Conservation (phyloP, 2,329 filamentous ascomycete genomes). For the Sphaerulina populicola region DNA sequence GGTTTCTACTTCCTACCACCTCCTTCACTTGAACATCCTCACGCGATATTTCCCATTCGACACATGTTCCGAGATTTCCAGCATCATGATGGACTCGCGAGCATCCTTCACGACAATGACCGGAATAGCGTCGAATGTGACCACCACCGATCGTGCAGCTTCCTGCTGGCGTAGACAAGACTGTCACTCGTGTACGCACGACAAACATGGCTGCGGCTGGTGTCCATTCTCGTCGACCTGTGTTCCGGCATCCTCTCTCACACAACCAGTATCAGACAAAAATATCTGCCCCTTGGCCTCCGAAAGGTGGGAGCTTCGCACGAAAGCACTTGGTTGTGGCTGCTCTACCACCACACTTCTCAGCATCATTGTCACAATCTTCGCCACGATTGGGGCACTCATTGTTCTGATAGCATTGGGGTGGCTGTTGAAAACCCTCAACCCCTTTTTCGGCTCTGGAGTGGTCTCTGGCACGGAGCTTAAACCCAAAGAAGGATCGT, state of each 20-base stretch:
- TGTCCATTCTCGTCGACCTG: constrained; percentile 39
- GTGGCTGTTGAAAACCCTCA: constrained; percentile 15
- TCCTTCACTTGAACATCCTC: neutral
- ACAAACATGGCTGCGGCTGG: constrained; percentile 36
- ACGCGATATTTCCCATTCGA: too few species aligned
- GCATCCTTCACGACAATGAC: neutral
- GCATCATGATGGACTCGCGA: neutral
- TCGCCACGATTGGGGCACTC: constrained; percentile 36
- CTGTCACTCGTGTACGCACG: constrained; percentile 28
- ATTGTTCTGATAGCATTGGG: constrained; percentile 31
- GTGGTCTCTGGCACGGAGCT: constrained; percentile 27
- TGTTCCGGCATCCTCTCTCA: constrained; percentile 36
- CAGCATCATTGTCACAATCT: constrained; percentile 38
- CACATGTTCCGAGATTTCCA: too few species aligned
- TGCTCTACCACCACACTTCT: constrained; percentile 42
- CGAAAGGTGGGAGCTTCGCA: constrained; percentile 42
- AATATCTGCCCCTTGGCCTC: constrained; percentile 32
- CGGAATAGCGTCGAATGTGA: neutral
- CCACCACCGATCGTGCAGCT: constrained; percentile 11
- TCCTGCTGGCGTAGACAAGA: constrained; percentile 31
- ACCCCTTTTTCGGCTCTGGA: constrained; percentile 26
- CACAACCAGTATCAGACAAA: constrained; percentile 35
- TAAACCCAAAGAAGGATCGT: constrained; percentile 27
- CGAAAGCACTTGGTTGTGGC: constrained; percentile 38
- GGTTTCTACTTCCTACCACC: neutral